These are phyloP conservation scores for Boletus patriciae DNA, from an alignment of 768 basidiomycete species.

Conservation along the genomic window DNA sequence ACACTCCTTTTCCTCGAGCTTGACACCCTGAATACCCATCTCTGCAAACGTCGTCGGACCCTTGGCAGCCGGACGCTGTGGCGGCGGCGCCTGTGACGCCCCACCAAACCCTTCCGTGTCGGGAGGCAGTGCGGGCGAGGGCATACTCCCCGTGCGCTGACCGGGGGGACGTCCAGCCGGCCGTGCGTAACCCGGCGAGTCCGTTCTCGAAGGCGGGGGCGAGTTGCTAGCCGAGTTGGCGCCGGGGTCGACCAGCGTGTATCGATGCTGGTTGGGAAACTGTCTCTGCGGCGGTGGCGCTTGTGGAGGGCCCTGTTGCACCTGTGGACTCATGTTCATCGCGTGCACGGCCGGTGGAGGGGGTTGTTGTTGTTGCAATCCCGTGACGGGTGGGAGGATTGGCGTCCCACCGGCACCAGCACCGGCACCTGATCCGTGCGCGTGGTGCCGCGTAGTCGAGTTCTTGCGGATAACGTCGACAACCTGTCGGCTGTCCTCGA, in stretches of 20 bases:
- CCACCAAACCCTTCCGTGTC: too few relatives aligned
- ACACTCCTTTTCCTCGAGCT: slow-evolving; percentile 81
- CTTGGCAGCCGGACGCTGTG: slow-evolving; percentile 3
- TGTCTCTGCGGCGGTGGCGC: too few relatives aligned
- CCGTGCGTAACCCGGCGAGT: slow-evolving; percentile 29
- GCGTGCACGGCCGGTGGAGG: too few relatives aligned
- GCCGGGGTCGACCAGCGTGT: slow-evolving; percentile 46
- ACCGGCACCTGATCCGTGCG: too few relatives aligned
- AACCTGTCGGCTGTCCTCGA: slow-evolving; percentile 45
- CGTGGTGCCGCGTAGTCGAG: slow-evolving; percentile 35
- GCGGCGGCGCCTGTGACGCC: too few relatives aligned
- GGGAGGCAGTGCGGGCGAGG: slow-evolving; percentile 15
- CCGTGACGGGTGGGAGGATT: too few relatives aligned
- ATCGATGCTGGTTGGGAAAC: too few relatives aligned
- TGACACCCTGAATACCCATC: slow-evolving; percentile 85
- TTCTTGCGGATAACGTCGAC: slow-evolving; percentile 57
- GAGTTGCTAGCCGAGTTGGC: slow-evolving; percentile 14
- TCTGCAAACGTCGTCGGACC: slow-evolving; percentile 85
- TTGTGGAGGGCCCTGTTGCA: too few relatives aligned
- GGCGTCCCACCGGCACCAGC: too few relatives aligned
- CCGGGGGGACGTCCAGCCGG: slow-evolving; percentile 35
- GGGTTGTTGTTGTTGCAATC: too few relatives aligned
- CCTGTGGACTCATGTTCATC: too few relatives aligned
- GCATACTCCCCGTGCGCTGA: slow-evolving; percentile 25
- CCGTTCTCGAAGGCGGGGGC: slow-evolving; percentile 18